Evolutionary conservation across 441 rosid genomes (phyloP).

Genomic region (Adansonia rubrostipa): DNA sequence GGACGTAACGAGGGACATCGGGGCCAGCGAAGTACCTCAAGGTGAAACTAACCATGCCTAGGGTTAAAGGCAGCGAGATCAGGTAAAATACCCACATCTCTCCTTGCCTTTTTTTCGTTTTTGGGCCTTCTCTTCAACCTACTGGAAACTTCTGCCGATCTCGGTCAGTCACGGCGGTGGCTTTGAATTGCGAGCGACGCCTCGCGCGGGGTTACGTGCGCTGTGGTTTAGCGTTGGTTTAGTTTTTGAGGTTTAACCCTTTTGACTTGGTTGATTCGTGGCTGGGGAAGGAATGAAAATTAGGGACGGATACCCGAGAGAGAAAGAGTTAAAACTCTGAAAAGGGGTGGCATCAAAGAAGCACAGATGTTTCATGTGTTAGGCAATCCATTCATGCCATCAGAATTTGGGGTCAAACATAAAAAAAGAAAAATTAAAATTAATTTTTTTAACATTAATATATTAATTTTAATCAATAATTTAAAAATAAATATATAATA

Average conservation of each 20-base stretch:
- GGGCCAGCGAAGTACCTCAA: constrained; percentile 89
- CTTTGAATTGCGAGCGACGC: background rate
- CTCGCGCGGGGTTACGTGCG: background rate
- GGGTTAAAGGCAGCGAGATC: constrained; percentile 94
- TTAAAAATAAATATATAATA: too few relatives aligned
- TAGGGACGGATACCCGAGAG: background rate
- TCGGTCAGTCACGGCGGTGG: background rate
- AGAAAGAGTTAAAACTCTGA: background rate
- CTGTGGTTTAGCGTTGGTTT: background rate
- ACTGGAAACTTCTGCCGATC: background rate
- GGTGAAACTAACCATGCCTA: constrained; percentile 84
- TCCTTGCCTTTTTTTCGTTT: constrained; percentile 1
- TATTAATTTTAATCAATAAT: too few relatives aligned
- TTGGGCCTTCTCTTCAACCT: background rate
- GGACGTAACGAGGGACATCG: constrained; percentile 87
- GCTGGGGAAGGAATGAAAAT: background rate
- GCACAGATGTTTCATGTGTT: background rate
- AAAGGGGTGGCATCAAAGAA: background rate
- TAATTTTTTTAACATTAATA: too few relatives aligned
- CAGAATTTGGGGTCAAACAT: too few relatives aligned
- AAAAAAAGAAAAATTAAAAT: too few relatives aligned
- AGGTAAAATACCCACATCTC: constrained; percentile 97
- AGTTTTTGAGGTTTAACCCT: background rate
- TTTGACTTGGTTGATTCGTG: background rate
- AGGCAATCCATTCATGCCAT: too few relatives aligned